Conservation (phyloP, 345 rosid species). For the Citrus glauca region DNA sequence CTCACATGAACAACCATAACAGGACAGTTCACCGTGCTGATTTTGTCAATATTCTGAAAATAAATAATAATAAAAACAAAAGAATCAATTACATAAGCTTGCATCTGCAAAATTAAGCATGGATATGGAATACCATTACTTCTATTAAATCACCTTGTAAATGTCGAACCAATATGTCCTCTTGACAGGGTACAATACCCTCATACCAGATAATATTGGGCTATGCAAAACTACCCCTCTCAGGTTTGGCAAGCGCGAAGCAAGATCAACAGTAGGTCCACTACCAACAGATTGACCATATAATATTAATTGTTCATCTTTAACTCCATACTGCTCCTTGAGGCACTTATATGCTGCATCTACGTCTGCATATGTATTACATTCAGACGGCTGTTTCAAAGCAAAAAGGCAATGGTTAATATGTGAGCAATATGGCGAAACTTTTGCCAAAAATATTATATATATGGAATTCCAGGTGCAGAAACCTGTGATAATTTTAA, state of each 20-base stretch:
- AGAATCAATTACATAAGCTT: not conserved
- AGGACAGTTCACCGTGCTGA: slow-evolving; percentile 66
- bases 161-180: slow-evolving; percentile 96
- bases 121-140: not conserved
- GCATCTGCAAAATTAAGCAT: slow-evolving; percentile 4
- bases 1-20: slow-evolving; percentile 90
- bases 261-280: slow-evolving; percentile 94
- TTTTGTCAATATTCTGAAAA: slow-evolving; percentile 90
- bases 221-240: slow-evolving; percentile 85
- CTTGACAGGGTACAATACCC: slow-evolving; percentile 90
- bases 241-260: slow-evolving; percentile 74
- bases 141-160: slow-evolving; percentile 56
- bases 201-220: slow-evolving; percentile 87
- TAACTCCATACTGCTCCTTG: slow-evolving; percentile 75
- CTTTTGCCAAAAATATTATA: not conserved
- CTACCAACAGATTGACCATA: slow-evolving; percentile 99
- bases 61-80: not conserved
- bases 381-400: slow-evolving; percentile 81
- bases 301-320: slow-evolving; percentile 82
- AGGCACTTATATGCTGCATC: slow-evolving; percentile 85
- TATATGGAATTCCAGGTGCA: not conserved
- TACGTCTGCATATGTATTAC: slow-evolving; percentile 89
- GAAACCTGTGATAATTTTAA: not conserved
- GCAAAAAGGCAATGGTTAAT: slow-evolving; percentile 1
- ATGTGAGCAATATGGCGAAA: not conserved